Percentiles rank a stretch among this genome's conserved stretches.
These are phyloP conservation scores for Cystobasidium slooffiae DNA, from an alignment of 1,284 basidiomycete species.

Conservation along the genomic window DNA sequence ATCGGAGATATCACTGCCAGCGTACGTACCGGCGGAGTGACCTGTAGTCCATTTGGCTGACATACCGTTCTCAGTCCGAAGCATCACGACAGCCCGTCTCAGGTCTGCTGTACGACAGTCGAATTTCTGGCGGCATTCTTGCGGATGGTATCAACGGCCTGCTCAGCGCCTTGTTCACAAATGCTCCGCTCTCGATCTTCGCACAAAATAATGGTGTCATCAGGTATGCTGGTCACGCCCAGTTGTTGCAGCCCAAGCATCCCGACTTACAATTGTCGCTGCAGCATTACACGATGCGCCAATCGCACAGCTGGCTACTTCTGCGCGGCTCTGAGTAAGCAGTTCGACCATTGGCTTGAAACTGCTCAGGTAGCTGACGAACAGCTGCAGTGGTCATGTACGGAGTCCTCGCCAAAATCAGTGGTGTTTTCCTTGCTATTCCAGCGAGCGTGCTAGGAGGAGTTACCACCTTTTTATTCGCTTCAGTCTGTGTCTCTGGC, in stretches of 20 bases:
- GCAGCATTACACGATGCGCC: slow-evolving; percentile 73
- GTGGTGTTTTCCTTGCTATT: slow-evolving; percentile 59
- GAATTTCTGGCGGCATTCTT: slow-evolving; percentile 82
- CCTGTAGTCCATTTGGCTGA: background rate
- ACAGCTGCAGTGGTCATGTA: slow-evolving; percentile 65
- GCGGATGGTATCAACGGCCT: slow-evolving; percentile 68
- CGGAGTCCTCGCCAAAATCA: slow-evolving; percentile 76
- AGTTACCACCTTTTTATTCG: slow-evolving; percentile 69
- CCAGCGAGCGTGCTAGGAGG: slow-evolving; percentile 81
- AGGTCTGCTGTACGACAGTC: slow-evolving; percentile 66
- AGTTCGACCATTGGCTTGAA: slow-evolving; percentile 9
- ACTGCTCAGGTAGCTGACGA: slow-evolving; percentile 38
- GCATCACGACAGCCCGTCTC: slow-evolving; percentile 66
- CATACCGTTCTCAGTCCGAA: slow-evolving; percentile 64
- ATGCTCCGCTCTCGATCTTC: slow-evolving; percentile 77
- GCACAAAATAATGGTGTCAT: slow-evolving; percentile 71
- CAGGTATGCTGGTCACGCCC: background rate
- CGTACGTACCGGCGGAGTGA: background rate
- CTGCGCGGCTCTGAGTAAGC: slow-evolving; percentile 36
- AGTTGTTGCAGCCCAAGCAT: slow-evolving; percentile 64
- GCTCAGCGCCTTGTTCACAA: slow-evolving; percentile 75
- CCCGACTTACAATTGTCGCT: too few species aligned
- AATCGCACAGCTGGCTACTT: slow-evolving; percentile 68
- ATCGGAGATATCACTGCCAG: slow-evolving; percentile 70
- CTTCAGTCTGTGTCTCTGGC: slow-evolving; percentile 63